phyloP scores from a whole-genome alignment of 257 asterid genomes.

The Forsythia suspensa region DNA sequence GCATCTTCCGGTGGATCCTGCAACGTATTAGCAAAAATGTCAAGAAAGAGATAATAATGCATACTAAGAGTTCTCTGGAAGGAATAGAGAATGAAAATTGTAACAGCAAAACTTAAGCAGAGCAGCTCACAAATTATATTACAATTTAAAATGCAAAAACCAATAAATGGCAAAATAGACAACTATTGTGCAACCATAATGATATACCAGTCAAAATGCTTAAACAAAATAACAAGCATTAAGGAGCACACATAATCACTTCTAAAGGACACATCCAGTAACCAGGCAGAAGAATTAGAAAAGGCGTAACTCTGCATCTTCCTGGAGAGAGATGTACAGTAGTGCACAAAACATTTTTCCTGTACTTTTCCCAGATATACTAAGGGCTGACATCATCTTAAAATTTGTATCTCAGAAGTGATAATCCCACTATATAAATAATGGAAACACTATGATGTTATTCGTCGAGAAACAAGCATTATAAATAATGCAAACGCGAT shows the following conservation, averaged over 20 bases:
- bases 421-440: background rate
- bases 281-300: background rate
- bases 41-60: background rate
- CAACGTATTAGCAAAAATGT: constrained; percentile 16
- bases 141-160: background rate
- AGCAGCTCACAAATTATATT: background rate
- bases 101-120: background rate
- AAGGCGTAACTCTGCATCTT: background rate
- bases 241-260: background rate
- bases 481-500: background rate
- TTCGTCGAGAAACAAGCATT: background rate
- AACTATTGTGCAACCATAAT: background rate
- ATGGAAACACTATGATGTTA: background rate
- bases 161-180: background rate
- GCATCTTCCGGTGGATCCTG: constrained; percentile 99
- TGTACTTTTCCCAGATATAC: background rate
- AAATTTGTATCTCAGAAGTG: background rate
- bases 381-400: background rate
- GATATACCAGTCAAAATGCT: background rate
- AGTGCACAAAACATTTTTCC: background rate
- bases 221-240: background rate
- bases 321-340: background rate
- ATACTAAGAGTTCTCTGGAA: background rate
- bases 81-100: background rate
- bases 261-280: background rate